Percentiles rank a stretch among this genome's conserved stretches.
Conservation (phyloP, 305 asterid genomes). For the Ilex paraguariensis region DNA sequence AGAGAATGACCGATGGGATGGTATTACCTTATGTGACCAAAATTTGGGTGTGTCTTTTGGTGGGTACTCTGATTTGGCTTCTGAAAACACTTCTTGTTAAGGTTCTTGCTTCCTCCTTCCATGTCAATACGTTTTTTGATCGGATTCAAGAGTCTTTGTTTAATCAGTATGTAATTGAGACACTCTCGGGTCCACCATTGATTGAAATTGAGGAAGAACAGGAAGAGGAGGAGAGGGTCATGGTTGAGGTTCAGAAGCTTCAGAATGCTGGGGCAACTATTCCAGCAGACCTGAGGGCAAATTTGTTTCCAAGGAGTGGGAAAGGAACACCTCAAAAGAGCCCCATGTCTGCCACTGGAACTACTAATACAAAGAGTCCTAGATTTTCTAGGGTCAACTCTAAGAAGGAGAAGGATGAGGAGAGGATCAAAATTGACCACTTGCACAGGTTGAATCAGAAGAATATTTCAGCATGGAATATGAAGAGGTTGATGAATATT, state of each 20-base stretch:
- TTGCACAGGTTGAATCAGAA: slow-evolving; percentile 8
- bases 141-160: slow-evolving; percentile 8
- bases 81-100: slow-evolving; percentile 1
- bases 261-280: background rate
- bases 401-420: background rate
- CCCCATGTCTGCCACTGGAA: background rate
- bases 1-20: background rate
- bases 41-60: slow-evolving; percentile 5
- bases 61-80: slow-evolving; percentile 2
- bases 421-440: slow-evolving; percentile 1
- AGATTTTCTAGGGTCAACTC: background rate
- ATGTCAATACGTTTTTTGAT: slow-evolving; percentile 6
- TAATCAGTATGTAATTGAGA: slow-evolving; percentile 1
- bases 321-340: background rate
- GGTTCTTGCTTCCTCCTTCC: slow-evolving; percentile 6
- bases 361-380: background rate
- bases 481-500: slow-evolving; percentile 5
- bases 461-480: slow-evolving; percentile 6
- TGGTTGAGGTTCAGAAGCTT: background rate
- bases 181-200: slow-evolving; percentile 4
- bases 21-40: slow-evolving; percentile 5
- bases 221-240: slow-evolving; percentile 2
- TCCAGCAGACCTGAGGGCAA: background rate
- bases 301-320: background rate
- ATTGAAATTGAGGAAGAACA: slow-evolving; percentile 4